Conservation (phyloP, 495 filamentous ascomycete genomes). For the Trichoderma parareesei region DNA sequence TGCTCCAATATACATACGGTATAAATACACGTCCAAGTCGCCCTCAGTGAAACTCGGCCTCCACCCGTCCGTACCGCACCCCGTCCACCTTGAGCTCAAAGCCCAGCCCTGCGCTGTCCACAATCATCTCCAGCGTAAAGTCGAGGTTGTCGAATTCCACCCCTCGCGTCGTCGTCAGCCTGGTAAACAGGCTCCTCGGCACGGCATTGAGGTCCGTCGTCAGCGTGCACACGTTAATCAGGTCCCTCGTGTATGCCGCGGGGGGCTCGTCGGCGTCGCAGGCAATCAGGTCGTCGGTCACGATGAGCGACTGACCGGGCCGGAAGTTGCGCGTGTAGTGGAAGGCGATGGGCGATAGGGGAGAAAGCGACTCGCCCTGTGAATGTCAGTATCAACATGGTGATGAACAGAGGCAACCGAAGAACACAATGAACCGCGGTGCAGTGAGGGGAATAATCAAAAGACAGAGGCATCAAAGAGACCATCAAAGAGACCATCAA, state of each 20-base stretch:
- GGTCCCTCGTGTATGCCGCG: slow-evolving; percentile 42
- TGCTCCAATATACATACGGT: too few relatives aligned
- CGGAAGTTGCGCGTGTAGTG: slow-evolving; percentile 75
- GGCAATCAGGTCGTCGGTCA: slow-evolving; percentile 67
- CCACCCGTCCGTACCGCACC: slow-evolving; percentile 61
- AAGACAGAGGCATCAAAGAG: too few relatives aligned
- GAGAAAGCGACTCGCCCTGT: slow-evolving; percentile 61
- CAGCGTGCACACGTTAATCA: slow-evolving; percentile 65
- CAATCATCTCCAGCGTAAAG: slow-evolving; percentile 67
- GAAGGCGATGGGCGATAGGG: slow-evolving; percentile 58
- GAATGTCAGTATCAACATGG: not conserved
- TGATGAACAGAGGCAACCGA: too few relatives aligned
- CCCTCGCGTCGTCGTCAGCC: slow-evolving; percentile 61
- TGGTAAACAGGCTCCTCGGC: slow-evolving; percentile 55
- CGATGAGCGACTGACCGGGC: slow-evolving; percentile 53
- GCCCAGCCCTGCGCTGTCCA: slow-evolving; percentile 60
- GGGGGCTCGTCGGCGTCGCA: slow-evolving; percentile 59
- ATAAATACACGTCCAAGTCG: too few relatives aligned
- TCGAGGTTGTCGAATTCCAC: slow-evolving; percentile 69
- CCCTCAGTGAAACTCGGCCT: slow-evolving; percentile 55
- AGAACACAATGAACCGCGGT: too few relatives aligned
- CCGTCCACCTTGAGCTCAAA: slow-evolving; percentile 70
- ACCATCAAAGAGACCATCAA: not conserved
- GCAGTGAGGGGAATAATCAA: too few relatives aligned
- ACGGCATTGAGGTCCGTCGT: slow-evolving; percentile 66